Percentiles rank a stretch among this genome's conserved stretches.
phyloP scores from a whole-genome alignment of 2,329 filamentous ascomycete species.

The Botrytis fabae region DNA sequence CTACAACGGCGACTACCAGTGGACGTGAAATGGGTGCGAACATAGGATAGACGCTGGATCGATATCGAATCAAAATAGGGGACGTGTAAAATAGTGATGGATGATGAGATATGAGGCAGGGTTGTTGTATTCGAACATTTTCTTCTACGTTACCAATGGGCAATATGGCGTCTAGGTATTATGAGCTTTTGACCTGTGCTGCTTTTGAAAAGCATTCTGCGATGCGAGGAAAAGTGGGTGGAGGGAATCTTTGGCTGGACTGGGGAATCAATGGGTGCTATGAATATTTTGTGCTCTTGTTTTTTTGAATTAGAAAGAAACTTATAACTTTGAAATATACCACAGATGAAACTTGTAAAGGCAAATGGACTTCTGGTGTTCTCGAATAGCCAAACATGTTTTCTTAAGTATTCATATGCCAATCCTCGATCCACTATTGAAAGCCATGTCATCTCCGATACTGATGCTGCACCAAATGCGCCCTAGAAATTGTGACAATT shows the following conservation, averaged over 20 bases:
- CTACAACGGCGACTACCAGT: slow-evolving; percentile 53
- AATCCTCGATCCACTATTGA: not conserved
- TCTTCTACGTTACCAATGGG: not conserved
- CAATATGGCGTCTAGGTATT: slow-evolving; percentile 15
- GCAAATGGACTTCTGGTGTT: not conserved
- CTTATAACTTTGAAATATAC: slow-evolving; percentile 8
- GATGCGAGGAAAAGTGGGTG: slow-evolving; percentile 7
- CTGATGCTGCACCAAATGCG: not conserved
- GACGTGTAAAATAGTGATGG: slow-evolving; percentile 14
- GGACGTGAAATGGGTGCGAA: slow-evolving; percentile 52
- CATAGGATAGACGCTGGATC: slow-evolving; percentile 6
- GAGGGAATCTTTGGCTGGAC: slow-evolving; percentile 4
- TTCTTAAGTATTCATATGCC: not conserved
- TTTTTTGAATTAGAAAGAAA: slow-evolving; percentile 7
- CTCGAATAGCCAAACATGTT: not conserved
- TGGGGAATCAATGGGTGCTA: not conserved
- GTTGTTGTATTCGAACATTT: slow-evolving; percentile 6
- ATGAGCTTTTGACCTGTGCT: slow-evolving; percentile 12
- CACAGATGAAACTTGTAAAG: not conserved
- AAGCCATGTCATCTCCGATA: not conserved
- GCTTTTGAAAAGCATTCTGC: slow-evolving; percentile 9
- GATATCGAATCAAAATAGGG: not conserved
- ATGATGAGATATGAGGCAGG: slow-evolving; percentile 12
- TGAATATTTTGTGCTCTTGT: not conserved
- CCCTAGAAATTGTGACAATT: not conserved